Conservation (phyloP, 1,139 yeast genomes). For the Taphrina confusa region DNA sequence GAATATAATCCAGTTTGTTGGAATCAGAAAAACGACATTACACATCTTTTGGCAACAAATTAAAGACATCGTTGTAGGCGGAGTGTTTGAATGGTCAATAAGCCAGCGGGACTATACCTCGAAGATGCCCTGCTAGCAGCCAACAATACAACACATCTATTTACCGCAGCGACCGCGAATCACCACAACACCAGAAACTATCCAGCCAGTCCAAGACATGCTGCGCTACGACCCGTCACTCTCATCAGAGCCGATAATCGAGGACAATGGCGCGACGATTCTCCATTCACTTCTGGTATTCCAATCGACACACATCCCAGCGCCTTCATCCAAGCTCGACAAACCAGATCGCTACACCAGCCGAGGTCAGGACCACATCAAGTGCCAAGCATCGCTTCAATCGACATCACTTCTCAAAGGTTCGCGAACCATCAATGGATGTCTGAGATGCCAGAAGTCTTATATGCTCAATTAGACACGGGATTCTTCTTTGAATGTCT, state of each 20-base stretch:
- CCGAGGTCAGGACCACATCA: background rate
- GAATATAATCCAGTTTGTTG: no score
- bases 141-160: background rate
- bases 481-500: slow-evolving; percentile 13
- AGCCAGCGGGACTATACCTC: slow-evolving; percentile 6
- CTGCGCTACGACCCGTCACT: background rate
- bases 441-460: background rate
- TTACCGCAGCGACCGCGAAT: no score
- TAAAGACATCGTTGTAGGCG: no score
- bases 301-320: no score
- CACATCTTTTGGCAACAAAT: no score
- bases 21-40: no score
- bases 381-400: no score
- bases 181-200: background rate
- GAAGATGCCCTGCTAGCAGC: slow-evolving; percentile 9
- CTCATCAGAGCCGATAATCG: background rate
- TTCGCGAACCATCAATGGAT: no score
- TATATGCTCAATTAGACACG: slow-evolving; percentile 15
- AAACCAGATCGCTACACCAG: background rate
- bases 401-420: no score
- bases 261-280: background rate
- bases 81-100: slow-evolving; percentile 4
- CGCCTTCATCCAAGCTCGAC: background rate
- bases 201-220: background rate
- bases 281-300: background rate